These are phyloP conservation scores for Ceratocystis huliohia DNA, from an alignment of 2,329 filamentous ascomycete species.

Conservation along the genomic window DNA sequence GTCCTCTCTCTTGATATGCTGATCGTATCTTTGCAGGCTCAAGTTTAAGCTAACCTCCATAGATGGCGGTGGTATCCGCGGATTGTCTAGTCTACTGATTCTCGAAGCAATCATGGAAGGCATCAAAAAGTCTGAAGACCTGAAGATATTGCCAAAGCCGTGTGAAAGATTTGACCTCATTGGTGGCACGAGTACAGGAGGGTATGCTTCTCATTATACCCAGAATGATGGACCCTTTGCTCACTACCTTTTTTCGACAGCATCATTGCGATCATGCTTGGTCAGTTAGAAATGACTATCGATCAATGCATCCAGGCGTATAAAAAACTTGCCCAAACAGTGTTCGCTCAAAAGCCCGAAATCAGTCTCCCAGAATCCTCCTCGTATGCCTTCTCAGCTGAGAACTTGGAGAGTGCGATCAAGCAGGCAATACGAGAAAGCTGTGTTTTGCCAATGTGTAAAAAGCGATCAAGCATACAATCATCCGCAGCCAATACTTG, in stretches of 20 bases:
- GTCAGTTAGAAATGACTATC: not conserved
- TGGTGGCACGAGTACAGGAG: slow-evolving; percentile 27
- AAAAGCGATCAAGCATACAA: too few relatives aligned
- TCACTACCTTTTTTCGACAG: not conserved
- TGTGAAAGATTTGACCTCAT: slow-evolving; percentile 27
- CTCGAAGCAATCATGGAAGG: slow-evolving; percentile 25
- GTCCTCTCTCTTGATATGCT: too few relatives aligned
- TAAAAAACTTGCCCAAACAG: not conserved
- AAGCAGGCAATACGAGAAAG: not conserved
- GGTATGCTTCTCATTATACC: slow-evolving; percentile 19
- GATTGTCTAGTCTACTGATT: not conserved
- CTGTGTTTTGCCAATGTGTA: not conserved
- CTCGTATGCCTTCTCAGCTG: not conserved
- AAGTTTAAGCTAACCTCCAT: too few relatives aligned
- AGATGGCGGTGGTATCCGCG: too few relatives aligned
- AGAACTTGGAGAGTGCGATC: not conserved
- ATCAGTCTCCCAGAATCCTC: not conserved
- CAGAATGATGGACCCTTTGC: slow-evolving; percentile 13
- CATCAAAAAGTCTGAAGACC: slow-evolving; percentile 19
- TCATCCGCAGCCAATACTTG: not conserved
- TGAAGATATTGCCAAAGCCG: slow-evolving; percentile 23
- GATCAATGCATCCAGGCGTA: not conserved
- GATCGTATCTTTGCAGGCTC: too few relatives aligned
- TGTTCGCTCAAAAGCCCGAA: not conserved
- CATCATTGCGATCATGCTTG: not conserved